Evolutionary conservation across 2,329 filamentous ascomycete genomes (phyloP), one percentile per base, ranked within the genome.

Genomic region (Anthostomella pinea): DNA sequence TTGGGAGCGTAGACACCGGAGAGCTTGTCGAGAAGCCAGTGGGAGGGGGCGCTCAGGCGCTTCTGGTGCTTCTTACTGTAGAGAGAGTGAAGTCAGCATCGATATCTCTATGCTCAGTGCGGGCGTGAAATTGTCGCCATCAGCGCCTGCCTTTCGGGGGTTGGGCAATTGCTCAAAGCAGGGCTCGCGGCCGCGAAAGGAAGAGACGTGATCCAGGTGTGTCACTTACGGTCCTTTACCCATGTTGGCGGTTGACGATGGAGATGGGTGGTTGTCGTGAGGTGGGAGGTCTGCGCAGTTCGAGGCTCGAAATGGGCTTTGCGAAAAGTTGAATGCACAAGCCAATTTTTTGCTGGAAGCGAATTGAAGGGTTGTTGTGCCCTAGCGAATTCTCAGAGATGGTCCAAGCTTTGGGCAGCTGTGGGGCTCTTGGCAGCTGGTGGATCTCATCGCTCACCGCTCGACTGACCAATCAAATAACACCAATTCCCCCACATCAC

Each of bases 1-100:
- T 75, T 74, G 62, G 82, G 82, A 59, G 80, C 83, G 66, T 86
- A 91, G 73, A 80, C 77, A 69, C 93, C 93, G 72, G 89, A 95
- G 69, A 98, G 82, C 77, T 98, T 98, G 87, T 98, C 93, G 72
- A 98, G 81, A 69, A 98, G 87, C 93, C 93, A 98, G 85, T 97
- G 93, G 71, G 87, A 94, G 68, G 93, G 93, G 70, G 93, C 93
- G 76, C 87, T 93, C 69, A 97, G 82, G 81, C 93, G 90, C 90
- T 98, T 97, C 77, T 97, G 91, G 78, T 98, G 93, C 86, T 96
- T 96, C 83, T 93, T 94, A 75, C 85, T 90, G 66, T 64, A 49
- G 49, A 18, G 31, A 30, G 15, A 41, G 21, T 23, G 11, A 32
- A 56, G 57, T 67, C 58, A 57, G 65, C 35, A 46, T 27, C 17